Base-by-base conservation (phyloP, 495 filamentous ascomycete species). In the Thozetella sp. region DNA sequence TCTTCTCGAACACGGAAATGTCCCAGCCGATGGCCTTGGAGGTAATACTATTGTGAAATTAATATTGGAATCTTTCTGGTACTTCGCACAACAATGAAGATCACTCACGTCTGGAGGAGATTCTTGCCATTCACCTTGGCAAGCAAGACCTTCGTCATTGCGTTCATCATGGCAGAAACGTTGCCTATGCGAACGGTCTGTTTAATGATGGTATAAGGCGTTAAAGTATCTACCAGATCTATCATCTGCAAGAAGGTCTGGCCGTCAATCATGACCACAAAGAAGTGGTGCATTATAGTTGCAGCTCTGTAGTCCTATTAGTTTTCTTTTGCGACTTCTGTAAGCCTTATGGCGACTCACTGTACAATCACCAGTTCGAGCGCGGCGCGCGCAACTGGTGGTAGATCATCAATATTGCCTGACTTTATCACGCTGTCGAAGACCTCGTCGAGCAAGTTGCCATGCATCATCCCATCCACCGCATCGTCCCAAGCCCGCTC, bases 21-120 rank as follows among this genome's bases (percentile, higher is more conserved):
- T 48, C 43, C 43, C 43, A 48, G n/a, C 43, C 43, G n/a, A 48
- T 48, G n/a, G 43, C 43, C 43, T 19, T 48, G 43, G 43, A 48
- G 43, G 43, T 3, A 3, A 48, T 48, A 4, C 43, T 48, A n/a
- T 37, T 37, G n/a, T 20, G 10, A 48, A 19, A n/a, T 37, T 37
- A 37, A 37, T 37, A 6, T 37, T 37, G n/a, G 6, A 48, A 9
- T 48, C 43, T 15, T 11, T 19, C 12, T 3, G 20, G 12, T 6
- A 37, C 43, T 48, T n/a, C n/a, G n/a, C n/a, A 11, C 12, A 48
- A 10, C 43, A 15, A 20, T 10, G 10, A 48, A 48, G 4, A 4
- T 19, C n/a, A 20, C 43, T 48, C 20, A 48, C 43, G 43, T 48
- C 43, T 48, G 43, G 4, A 48, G 43, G 11, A 48, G n/a, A 20